These are phyloP conservation scores for Leishmania braziliensis DNA, from an alignment of 208 protist species.

Conservation along the genomic window DNA sequence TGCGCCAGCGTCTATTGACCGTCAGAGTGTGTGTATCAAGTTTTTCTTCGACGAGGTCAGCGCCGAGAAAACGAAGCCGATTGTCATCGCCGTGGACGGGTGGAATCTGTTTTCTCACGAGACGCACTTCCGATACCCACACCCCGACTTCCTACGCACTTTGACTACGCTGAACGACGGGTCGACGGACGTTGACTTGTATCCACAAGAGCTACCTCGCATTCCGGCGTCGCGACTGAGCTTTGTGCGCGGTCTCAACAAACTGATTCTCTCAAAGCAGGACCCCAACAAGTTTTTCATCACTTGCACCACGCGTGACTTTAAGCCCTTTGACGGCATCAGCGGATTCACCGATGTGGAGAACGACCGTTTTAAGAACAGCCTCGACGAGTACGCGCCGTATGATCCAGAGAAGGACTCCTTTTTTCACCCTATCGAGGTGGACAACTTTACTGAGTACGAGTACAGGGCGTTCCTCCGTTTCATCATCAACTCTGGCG, in stretches of 20 bases:
- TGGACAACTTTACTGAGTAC: constrained; percentile 92
- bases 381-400: constrained; percentile 90
- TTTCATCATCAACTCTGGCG: constrained; percentile 90
- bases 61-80: constrained; percentile 78
- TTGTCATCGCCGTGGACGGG: constrained; percentile 89
- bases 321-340: constrained; percentile 90
- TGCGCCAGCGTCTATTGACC: constrained; percentile 86
- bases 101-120: constrained; percentile 91
- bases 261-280: constrained; percentile 76
- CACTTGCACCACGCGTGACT: constrained; percentile 88
- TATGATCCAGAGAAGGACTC: constrained; percentile 91
- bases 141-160: constrained; percentile 88
- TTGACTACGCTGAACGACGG: constrained; percentile 80
- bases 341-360: constrained; percentile 85
- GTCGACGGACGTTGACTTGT: constrained; percentile 84
- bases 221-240: constrained; percentile 89
- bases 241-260: constrained; percentile 90
- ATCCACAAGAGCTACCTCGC: constrained; percentile 87
- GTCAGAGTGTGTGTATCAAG: constrained; percentile 90
- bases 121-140: constrained; percentile 92
- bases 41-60: constrained; percentile 91
- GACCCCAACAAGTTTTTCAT: constrained; percentile 93
- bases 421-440: constrained; percentile 83
- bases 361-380: constrained; percentile 75
- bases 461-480: constrained; percentile 87